A percentile compares a stretch with the other conserved stretches of the same genome.
These are phyloP conservation scores for Alternaria brassicicola DNA, from an alignment of 2,329 filamentous ascomycete species.

Conservation along the genomic window DNA sequence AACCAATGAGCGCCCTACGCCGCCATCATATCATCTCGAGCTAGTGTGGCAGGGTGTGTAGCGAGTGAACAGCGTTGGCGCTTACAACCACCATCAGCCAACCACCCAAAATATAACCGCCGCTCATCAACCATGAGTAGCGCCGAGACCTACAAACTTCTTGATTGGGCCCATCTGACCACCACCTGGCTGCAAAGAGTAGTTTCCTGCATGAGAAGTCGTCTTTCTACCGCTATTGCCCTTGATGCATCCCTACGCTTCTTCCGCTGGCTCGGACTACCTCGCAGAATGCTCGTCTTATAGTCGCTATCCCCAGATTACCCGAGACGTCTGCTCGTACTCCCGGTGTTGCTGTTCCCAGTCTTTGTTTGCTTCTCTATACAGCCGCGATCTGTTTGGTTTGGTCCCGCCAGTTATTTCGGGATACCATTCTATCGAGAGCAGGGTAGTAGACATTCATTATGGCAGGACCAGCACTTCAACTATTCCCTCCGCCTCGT, in stretches of 20 bases:
- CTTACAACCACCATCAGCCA: slow-evolving; percentile 43
- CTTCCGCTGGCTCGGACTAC: slow-evolving; percentile 13
- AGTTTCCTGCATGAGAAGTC: slow-evolving; percentile 40
- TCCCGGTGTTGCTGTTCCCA: slow-evolving; percentile 22
- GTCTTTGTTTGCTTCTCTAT: slow-evolving; percentile 16
- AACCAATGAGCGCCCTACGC: slow-evolving; percentile 35
- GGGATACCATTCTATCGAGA: slow-evolving; percentile 20
- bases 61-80: slow-evolving; percentile 42
- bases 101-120: slow-evolving; percentile 48
- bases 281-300: slow-evolving; percentile 33
- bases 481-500: slow-evolving; percentile 48
- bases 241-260: slow-evolving; percentile 19
- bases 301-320: slow-evolving; percentile 44
- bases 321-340: slow-evolving; percentile 29
- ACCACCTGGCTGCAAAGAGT: slow-evolving; percentile 35
- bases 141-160: slow-evolving; percentile 38
- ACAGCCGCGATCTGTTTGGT: slow-evolving; percentile 17
- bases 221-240: slow-evolving; percentile 44
- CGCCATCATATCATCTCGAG: slow-evolving; percentile 20
- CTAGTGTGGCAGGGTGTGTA: slow-evolving; percentile 32
- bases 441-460: slow-evolving; percentile 21
- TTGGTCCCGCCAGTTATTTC: slow-evolving; percentile 24
- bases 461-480: slow-evolving; percentile 46
- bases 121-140: slow-evolving; percentile 34
- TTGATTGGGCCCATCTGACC: slow-evolving; percentile 41